Percentiles rank a stretch among this genome's conserved stretches.
Evolutionary conservation across 2,329 filamentous ascomycete genomes (phyloP).

Genomic region (Paramyrothecium sp.): DNA sequence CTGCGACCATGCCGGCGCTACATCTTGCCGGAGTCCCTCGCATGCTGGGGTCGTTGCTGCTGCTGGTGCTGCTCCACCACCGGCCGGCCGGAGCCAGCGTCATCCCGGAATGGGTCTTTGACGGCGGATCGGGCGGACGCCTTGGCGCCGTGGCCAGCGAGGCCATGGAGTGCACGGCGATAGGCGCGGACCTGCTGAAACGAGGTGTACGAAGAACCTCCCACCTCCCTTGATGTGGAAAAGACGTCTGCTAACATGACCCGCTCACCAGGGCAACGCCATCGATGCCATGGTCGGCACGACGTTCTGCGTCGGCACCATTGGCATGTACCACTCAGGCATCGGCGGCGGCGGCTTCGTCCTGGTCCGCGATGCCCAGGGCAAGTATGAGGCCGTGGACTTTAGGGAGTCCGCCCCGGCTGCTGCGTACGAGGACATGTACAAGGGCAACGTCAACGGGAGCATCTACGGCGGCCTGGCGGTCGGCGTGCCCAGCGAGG

Average conservation of each 20-base stretch:
- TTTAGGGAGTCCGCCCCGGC: constrained; percentile 87
- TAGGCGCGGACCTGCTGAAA: constrained; percentile 62
- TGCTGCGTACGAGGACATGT: constrained; percentile 84
- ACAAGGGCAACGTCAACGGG: constrained; percentile 62
- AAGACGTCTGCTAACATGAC: not conserved
- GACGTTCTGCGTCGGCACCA: constrained; percentile 71
- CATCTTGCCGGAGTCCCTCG: too few species aligned
- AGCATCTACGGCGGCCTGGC: constrained; percentile 74
- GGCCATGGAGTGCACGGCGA: constrained; percentile 64
- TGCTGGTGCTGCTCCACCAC: constrained; percentile 4
- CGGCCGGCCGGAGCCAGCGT: constrained; percentile 7
- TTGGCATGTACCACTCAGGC: constrained; percentile 76
- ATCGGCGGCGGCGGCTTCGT: constrained; percentile 92
- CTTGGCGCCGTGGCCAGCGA: constrained; percentile 70
- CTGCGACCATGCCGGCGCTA: too few species aligned
- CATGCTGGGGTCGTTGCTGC: not conserved
- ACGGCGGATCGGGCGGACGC: constrained; percentile 10
- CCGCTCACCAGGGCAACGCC: constrained; percentile 60
- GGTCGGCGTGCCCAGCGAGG: constrained; percentile 69
- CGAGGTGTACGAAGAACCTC: constrained; percentile 40
- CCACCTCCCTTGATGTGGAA: not conserved
- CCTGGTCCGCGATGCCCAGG: constrained; percentile 70
- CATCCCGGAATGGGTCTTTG: constrained; percentile 8
- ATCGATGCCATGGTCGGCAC: constrained; percentile 75
- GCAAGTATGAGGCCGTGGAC: constrained; percentile 83